phyloP scores from a whole-genome alignment of 192 early-diverging fungal species.

The Bifiguratus adelaidae region DNA sequence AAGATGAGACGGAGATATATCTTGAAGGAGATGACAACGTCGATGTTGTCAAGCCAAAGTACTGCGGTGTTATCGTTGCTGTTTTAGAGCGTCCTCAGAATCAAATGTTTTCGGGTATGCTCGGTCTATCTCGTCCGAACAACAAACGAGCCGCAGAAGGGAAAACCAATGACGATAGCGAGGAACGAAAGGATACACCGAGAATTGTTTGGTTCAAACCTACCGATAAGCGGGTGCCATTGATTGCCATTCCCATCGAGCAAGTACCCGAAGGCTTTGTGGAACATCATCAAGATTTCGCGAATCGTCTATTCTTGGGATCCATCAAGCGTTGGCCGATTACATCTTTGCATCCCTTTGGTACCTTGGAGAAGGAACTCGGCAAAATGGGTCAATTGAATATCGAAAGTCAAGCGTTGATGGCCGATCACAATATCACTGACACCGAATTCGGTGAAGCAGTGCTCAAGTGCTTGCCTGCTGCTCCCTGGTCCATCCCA shows the following conservation, averaged over 20 bases:
- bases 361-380: slow-evolving; percentile 55
- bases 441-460: slow-evolving; percentile 59
- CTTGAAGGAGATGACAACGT: slow-evolving; percentile 37
- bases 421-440: slow-evolving; percentile 74
- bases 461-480: slow-evolving; percentile 68
- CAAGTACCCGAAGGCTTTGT: slow-evolving; percentile 61
- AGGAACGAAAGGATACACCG: slow-evolving; percentile 31
- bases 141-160: slow-evolving; percentile 25
- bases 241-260: slow-evolving; percentile 66
- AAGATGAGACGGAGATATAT: slow-evolving; percentile 33
- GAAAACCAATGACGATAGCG: slow-evolving; percentile 19
- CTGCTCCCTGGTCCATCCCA: slow-evolving; percentile 69
- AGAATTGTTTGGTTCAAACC: slow-evolving; percentile 76
- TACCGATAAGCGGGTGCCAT: slow-evolving; percentile 67
- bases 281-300: slow-evolving; percentile 41
- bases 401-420: slow-evolving; percentile 68
- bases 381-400: slow-evolving; percentile 70
- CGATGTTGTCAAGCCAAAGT: slow-evolving; percentile 44
- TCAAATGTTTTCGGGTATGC: slow-evolving; percentile 45
- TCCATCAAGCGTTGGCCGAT: slow-evolving; percentile 64
- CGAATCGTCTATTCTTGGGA: slow-evolving; percentile 47
- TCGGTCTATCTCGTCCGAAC: slow-evolving; percentile 27
- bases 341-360: slow-evolving; percentile 61
- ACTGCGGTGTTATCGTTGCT: slow-evolving; percentile 42
- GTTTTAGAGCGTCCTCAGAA: slow-evolving; percentile 41